A percentile compares a stretch with the other conserved stretches of the same genome.
phyloP scores from a whole-genome alignment of 768 basidiomycete genomes.

The Boletus huronensis region DNA sequence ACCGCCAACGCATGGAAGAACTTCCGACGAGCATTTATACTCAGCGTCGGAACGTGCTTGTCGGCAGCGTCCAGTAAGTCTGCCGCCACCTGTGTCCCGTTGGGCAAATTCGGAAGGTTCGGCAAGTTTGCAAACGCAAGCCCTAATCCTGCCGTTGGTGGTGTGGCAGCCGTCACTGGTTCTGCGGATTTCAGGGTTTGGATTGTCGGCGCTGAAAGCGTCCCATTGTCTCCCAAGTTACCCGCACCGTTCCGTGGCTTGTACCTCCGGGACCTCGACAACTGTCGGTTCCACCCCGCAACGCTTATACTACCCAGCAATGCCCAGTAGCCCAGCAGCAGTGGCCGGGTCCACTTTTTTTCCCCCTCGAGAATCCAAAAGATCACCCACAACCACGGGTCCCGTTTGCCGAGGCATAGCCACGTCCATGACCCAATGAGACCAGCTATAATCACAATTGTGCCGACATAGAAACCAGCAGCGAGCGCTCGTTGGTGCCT shows the following conservation, averaged over 20 bases:
- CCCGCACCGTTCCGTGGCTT: conserved; percentile 42
- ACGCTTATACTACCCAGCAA: conserved; percentile 77
- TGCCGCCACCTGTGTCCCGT: conserved; percentile 57
- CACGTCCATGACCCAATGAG: conserved; percentile 91
- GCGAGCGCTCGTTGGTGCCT: conserved; percentile 82
- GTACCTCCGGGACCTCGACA: conserved; percentile 72
- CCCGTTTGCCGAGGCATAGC: conserved; percentile 74
- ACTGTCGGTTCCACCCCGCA: conserved; percentile 91
- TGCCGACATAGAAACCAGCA: conserved; percentile 75
- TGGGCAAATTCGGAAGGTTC: conserved; percentile 49
- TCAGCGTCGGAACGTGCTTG: conserved; percentile 85
- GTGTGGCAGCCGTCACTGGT: conserved; percentile 1
- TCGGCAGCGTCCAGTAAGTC: conserved; percentile 81
- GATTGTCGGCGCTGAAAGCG: conserved; percentile 27
- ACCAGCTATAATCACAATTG: conserved; percentile 72
- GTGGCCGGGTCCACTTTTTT: conserved; percentile 74
- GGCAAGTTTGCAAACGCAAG: conserved; percentile 44
- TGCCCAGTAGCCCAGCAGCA: conserved; percentile 83
- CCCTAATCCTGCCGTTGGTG: conserved; percentile 30
- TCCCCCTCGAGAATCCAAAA: conserved; percentile 75
- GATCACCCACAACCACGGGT: conserved; percentile 86
- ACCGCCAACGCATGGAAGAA: conserved; percentile 97
- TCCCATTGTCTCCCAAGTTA: conserved; percentile 35
- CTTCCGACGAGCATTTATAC: conserved; percentile 89
- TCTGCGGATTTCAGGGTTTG: conserved; percentile 22